Conservation (phyloP, 106 monocot genomes). For the Vanilla planifolia region DNA sequence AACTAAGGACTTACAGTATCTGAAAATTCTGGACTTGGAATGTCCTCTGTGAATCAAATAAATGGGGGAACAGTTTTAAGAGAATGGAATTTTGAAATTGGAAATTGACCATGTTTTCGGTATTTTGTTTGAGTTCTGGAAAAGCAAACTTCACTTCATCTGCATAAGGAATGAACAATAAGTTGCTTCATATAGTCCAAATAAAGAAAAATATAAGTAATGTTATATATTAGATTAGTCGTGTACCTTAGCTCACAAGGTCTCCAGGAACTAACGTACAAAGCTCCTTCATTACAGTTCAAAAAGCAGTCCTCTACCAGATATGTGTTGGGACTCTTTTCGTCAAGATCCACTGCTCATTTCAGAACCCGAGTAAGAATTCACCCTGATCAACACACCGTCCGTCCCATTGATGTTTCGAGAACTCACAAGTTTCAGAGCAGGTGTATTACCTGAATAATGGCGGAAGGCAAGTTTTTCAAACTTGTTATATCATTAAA, state of each 20-base stretch:
- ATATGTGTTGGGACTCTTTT: neutral
- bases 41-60: slow-evolving; percentile 39
- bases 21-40: slow-evolving; percentile 83
- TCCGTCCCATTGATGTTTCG: too few relatives aligned
- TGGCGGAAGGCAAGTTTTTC: slow-evolving; percentile 20
- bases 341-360: slow-evolving; percentile 15
- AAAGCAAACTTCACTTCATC: too few relatives aligned
- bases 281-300: neutral
- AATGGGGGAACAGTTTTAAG: slow-evolving; percentile 61
- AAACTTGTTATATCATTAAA: slow-evolving; percentile 43
- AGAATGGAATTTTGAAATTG: slow-evolving; percentile 44
- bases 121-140: too few relatives aligned
- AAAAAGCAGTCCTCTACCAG: slow-evolving; percentile 18
- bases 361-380: slow-evolving; percentile 23
- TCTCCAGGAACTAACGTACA: slow-evolving; percentile 1
- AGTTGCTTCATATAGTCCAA: too few relatives aligned
- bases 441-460: too few relatives aligned
- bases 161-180: too few relatives aligned
- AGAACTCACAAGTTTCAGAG: too few relatives aligned
- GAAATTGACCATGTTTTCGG: too few relatives aligned
- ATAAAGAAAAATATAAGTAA: neutral
- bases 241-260: slow-evolving; percentile 17
- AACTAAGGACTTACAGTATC: slow-evolving; percentile 62
- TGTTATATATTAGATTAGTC: neutral
- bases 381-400: too few relatives aligned